These are phyloP conservation scores for Mariannaea sp. DNA, from an alignment of 2,329 filamentous ascomycete genomes.

Conservation along the genomic window DNA sequence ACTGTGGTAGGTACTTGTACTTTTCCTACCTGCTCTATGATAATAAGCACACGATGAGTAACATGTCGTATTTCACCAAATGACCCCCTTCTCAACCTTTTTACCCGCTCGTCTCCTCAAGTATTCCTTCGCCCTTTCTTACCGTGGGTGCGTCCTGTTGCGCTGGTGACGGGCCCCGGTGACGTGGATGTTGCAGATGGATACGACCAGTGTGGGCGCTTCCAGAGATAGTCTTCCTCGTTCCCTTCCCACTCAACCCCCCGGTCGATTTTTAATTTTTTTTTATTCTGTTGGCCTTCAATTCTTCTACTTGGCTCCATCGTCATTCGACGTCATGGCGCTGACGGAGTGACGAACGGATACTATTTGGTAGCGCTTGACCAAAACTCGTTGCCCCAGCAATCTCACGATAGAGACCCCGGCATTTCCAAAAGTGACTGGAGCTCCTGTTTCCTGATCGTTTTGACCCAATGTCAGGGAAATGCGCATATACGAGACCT, in stretches of 20 bases:
- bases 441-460: too few species aligned
- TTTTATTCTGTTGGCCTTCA: too few species aligned
- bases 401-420: conserved; percentile 10
- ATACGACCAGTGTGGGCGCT: neutral
- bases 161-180: neutral
- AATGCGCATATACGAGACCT: too few species aligned
- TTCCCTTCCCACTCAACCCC: too few species aligned
- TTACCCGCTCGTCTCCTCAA: neutral
- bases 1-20: neutral
- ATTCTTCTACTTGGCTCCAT: neutral
- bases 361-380: neutral
- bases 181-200: neutral
- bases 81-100: too few species aligned
- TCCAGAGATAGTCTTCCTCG: too few species aligned
- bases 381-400: conserved; percentile 1
- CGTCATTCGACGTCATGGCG: neutral
- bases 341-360: neutral
- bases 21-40: neutral
- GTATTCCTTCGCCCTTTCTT: too few species aligned
- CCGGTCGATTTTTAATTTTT: too few species aligned
- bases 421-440: too few species aligned
- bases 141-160: neutral
- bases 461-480: too few species aligned
- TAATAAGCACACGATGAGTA: too few species aligned
- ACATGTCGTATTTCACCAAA: too few species aligned